Evolutionary conservation across 352 stramenopile species (phyloP).

Genomic region (Phytophthora pisi): DNA sequence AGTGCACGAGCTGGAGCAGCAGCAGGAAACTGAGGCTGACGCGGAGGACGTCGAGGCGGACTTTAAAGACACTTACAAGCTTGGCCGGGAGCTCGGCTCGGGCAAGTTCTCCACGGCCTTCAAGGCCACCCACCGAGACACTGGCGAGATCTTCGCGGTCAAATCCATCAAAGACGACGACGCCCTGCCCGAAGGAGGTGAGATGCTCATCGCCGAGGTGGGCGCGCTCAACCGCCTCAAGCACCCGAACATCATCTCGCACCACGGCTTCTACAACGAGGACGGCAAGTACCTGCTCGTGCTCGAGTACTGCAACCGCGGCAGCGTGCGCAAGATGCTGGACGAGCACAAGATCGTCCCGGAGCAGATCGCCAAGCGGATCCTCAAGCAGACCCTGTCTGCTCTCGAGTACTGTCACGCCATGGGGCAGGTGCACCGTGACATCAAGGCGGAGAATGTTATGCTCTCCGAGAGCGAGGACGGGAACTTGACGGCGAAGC

Average conservation of each 20-base stretch:
- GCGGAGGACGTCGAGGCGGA: conserved; percentile 13
- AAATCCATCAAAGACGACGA: conserved; percentile 70
- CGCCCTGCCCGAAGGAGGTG: conserved; percentile 49
- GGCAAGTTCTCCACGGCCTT: conserved; percentile 71
- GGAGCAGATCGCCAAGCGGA: conserved; percentile 66
- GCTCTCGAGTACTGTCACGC: conserved; percentile 88
- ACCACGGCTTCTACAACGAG: conserved; percentile 84
- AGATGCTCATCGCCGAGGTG: conserved; percentile 78
- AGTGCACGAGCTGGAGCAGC: conserved; percentile 17
- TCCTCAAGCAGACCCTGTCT: conserved; percentile 80
- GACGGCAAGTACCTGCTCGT: conserved; percentile 83
- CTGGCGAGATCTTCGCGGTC: conserved; percentile 56
- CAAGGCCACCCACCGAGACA: conserved; percentile 51
- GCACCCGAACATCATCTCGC: conserved; percentile 82
- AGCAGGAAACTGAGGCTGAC: background rate
- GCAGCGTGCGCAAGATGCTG: conserved; percentile 84
- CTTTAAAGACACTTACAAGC: conserved; percentile 66
- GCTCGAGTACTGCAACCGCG: conserved; percentile 85
- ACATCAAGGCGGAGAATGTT: conserved; percentile 88
- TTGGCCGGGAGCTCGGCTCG: conserved; percentile 61
- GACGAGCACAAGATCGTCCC: conserved; percentile 61
- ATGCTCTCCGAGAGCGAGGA: conserved; percentile 78
- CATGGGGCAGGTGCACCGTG: conserved; percentile 91
- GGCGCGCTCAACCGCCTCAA: conserved; percentile 69
- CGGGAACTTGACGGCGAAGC: conserved; percentile 87